Evolutionary conservation across 1,139 yeast genomes (phyloP), one percentile per base, ranked within the genome.

Genomic region (Diutina mesorugosa): DNA sequence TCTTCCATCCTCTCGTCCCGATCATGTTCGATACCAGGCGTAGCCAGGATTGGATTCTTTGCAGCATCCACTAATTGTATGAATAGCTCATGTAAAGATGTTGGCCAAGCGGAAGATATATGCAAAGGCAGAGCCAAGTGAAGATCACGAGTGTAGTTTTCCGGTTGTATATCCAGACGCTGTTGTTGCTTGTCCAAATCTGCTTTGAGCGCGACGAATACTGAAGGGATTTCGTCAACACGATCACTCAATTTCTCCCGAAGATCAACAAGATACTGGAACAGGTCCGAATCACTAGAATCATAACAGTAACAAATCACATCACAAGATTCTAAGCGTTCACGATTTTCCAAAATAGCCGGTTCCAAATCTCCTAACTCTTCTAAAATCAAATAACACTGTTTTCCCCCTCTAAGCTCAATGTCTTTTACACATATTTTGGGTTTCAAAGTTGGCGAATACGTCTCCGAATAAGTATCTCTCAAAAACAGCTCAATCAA

Each of bases 111-210:
- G 0, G 95, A 87, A 0, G 96, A 88, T 1, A 90, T 88, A 66
- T 93, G 98, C 61, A 93, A 70, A 2, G 95, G 93, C 0, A 90
- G 83, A 47, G 72, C 71, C 56, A 87, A 67, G 55, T 77, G 78
- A 2, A 87, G 67, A 29, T 79, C 79, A 46, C 90, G 74, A 0
- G 97, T 85, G 65, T 86, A 90, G 51, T 81, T 86, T 64, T 93
- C 98, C 0, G 99, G 99, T 65, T 90, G 97, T 6, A 79, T 73
- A 57, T 83, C 89, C 41, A 87, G 83, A 41, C 99, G 69, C 66
- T 93, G 99, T 64, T 91, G 97, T 66, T 91, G 98, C 62, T 95
- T 84, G 67, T 93, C 99, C 53, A 90, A 74, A 68, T 93, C 99
- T 0, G 99, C 98, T 66, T 93, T 93, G 35, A 90, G 72, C 0